Evolutionary conservation across 2,329 filamentous ascomycete genomes (phyloP), one percentile per base, ranked within the genome.

Genomic region (Pezicula rhizophila): DNA sequence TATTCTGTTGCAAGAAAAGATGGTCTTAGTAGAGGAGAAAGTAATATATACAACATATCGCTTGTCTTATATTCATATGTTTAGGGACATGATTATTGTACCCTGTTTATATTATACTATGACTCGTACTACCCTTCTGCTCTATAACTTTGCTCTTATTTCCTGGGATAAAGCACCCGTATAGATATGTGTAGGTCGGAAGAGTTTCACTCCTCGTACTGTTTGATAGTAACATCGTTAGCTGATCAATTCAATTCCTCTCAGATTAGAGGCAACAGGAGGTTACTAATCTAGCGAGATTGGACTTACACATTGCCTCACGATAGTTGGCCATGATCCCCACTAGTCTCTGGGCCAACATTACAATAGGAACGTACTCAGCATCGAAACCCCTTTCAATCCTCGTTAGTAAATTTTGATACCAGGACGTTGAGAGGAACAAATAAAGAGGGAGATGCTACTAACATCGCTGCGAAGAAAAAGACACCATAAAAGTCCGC

Each of bases 401-500:
- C 23, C 14, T 10, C 8, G 6, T 5, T 23, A 12, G 8, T 5
- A 25, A 14, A 20, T n/a, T n/a, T 25, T 12, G 25, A 42, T 23
- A 5, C 14, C 7, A 7, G 8, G 7, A 18, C 25, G 34, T 15
- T 34, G n/a, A 8, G n/a, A 8, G 8, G n/a, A 34, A n/a, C 8
- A 31, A 23, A 18, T 14, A 18, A n/a, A 10, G n/a, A 25, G 17
- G 33, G 26, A 31, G 25, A 26, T 15, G 33, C n/a, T n/a, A 57
- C 63, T 52, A 49, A 67, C 66, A 72, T 62, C 4, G 64, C 69
- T 1, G 64, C 68, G 48, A 70, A 73, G 11, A 71, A 59, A 43
- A 73, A 72, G 48, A 64, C 64, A 5, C 67, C 68, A 52, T 68
- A 72, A n/a, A 74, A 62, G 48, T 75, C 71, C 2, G 68, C 70